Evolutionary conservation across 1,284 basidiomycete genomes (phyloP).

Genomic region (Tylopilus orsonianus): DNA sequence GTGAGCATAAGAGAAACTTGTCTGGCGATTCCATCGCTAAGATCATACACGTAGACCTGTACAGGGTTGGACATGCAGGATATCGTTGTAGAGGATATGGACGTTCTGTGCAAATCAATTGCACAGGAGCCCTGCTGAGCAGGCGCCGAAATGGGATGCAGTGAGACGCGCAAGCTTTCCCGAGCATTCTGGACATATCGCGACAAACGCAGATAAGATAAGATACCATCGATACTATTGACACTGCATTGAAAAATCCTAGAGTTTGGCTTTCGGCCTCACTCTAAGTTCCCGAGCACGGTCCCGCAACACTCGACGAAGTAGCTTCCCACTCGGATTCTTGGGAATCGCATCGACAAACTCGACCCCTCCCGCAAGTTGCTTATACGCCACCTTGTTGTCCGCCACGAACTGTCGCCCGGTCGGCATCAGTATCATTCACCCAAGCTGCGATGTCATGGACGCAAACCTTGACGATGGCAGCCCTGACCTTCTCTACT

Average conservation of each 20-base stretch:
- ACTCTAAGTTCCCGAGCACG: constrained; percentile 40
- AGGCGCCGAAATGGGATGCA: constrained; percentile 1
- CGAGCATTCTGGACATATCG: constrained; percentile 1
- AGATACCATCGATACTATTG: not conserved
- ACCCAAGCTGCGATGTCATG: not conserved
- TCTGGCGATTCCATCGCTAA: constrained; percentile 81
- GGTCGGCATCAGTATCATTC: not conserved
- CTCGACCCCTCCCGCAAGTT: constrained; percentile 54
- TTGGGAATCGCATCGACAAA: constrained; percentile 57
- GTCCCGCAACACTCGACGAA: constrained; percentile 56
- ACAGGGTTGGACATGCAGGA: constrained; percentile 41
- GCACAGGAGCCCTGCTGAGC: constrained; percentile 5
- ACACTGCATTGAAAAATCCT: too few species aligned
- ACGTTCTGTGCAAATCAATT: not conserved
- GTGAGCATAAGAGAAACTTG: constrained; percentile 76
- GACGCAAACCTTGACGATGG: constrained; percentile 44
- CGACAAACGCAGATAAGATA: constrained; percentile 19
- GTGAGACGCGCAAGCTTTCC: constrained; percentile 15
- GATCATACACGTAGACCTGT: constrained; percentile 87
- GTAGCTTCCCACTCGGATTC: constrained; percentile 59
- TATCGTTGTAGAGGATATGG: constrained; percentile 1
- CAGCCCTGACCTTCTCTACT: constrained; percentile 34
- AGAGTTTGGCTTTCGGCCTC: constrained; percentile 27
- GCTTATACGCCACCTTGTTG: constrained; percentile 62
- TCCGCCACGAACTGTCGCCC: constrained; percentile 58